phyloP scores from a whole-genome alignment of 352 stramenopile genomes.

The Phytophthora sp. region DNA sequence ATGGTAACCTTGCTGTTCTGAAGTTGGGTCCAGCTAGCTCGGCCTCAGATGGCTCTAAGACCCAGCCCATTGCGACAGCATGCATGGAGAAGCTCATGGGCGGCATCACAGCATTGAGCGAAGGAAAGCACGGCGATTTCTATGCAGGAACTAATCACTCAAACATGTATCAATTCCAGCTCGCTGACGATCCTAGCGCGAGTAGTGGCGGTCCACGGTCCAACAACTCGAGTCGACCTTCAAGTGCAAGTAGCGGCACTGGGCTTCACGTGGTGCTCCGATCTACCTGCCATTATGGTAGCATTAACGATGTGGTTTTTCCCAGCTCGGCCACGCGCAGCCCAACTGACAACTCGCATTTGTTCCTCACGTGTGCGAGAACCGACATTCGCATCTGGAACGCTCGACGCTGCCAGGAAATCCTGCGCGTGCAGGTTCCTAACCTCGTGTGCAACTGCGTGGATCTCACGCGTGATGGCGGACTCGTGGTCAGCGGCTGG shows the following conservation, averaged over 20 bases:
- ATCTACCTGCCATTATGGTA: constrained; percentile 91
- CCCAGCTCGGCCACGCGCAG: constrained; percentile 57
- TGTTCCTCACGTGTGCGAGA: constrained; percentile 96
- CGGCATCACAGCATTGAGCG: constrained; percentile 90
- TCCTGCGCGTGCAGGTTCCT: constrained; percentile 97
- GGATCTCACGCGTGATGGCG: constrained; percentile 88
- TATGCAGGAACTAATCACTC: constrained; percentile 93
- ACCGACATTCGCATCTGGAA: constrained; percentile 98
- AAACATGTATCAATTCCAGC: constrained; percentile 93
- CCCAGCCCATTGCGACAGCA: constrained; percentile 69
- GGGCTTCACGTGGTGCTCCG: constrained; percentile 66
- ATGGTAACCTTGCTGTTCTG: constrained; percentile 87
- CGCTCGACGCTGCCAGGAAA: constrained; percentile 89
- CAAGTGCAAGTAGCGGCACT: constrained; percentile 11
- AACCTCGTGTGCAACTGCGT: constrained; percentile 97
- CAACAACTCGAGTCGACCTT: constrained; percentile 29
- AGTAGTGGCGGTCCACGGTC: constrained; percentile 4
- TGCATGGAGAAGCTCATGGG: constrained; percentile 88
- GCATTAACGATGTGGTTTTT: constrained; percentile 96
- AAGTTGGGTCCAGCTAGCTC: constrained; percentile 30
- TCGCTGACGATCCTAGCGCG: constrained; percentile 35
- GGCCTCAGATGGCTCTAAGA: constrained; percentile 55
- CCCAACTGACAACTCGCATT: constrained; percentile 86
- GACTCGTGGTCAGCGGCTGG: constrained; percentile 95
- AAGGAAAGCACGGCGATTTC: constrained; percentile 85